Percentiles rank a stretch among this genome's conserved stretches.
phyloP scores from a whole-genome alignment of 2,329 filamentous ascomycete species.

The Zasmidium angulare region DNA sequence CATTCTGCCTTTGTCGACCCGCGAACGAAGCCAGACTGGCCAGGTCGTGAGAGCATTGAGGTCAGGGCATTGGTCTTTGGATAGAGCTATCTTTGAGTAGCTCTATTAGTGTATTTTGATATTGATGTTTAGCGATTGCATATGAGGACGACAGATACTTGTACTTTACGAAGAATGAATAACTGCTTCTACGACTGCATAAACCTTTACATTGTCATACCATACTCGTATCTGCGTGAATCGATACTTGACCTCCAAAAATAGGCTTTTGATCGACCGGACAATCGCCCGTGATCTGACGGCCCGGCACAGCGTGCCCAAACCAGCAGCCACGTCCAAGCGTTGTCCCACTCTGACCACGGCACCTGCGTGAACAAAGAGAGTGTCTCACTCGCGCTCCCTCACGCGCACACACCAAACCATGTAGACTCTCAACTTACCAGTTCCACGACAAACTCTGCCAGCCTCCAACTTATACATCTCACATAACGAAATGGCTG shows the following conservation, averaged over 20 bases:
- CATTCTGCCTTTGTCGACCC: slow-evolving; percentile 81
- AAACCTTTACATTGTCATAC: no score
- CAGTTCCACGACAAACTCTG: background rate
- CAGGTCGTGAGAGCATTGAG: slow-evolving; percentile 81
- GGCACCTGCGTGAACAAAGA: background rate
- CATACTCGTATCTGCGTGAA: background rate
- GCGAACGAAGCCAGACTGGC: slow-evolving; percentile 63
- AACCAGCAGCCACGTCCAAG: background rate
- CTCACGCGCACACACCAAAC: background rate
- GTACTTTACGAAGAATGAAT: background rate
- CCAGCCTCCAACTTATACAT: background rate
- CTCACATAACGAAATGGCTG: slow-evolving; percentile 18
- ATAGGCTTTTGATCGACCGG: background rate
- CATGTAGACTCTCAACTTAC: background rate
- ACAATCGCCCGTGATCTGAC: background rate
- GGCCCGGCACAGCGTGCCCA: background rate
- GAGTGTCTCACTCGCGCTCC: background rate
- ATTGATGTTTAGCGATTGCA: background rate
- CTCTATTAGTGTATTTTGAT: background rate
- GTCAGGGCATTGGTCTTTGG: slow-evolving; percentile 79
- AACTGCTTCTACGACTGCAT: background rate
- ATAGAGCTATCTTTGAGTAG: slow-evolving; percentile 12
- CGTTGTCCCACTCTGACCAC: background rate
- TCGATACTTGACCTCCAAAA: background rate
- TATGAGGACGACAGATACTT: background rate